Base-by-base conservation (phyloP, 345 rosid genomes). In the Camelina laxa region DNA sequence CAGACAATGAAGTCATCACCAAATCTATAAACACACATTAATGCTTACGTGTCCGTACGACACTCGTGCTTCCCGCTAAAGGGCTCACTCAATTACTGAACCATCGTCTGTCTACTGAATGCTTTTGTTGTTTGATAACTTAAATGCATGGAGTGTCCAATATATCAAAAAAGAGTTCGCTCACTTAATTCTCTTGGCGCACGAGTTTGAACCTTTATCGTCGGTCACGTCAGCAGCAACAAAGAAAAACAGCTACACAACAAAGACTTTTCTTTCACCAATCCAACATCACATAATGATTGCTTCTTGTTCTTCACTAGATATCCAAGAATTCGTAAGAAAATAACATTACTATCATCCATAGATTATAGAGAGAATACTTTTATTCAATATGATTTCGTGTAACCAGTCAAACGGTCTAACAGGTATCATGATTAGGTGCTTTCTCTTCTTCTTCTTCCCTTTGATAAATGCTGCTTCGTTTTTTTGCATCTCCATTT, bases 21-120 rank as follows among this genome's bases (percentile, higher is more conserved):
- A 82, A 85, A 89, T 89, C 91, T 81, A 80, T 65, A 41, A 53
- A 39, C 82, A 80, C 82, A 80, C 76, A 84, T 93, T 82, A 85
- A 91, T 82, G 83, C 87, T 83, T 81, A 88, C 92, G 90, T 85
- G 93, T 85, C 83, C 87, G 74, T 62, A 60, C 54, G 69, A 70
- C 79, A 44, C 65, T 74, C 60, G 72, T 60, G 72, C 49, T 33
- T 50, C 72, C 76, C 33, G 65, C 56, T 71, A 71, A 77, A 65
- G 41, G 41, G 76, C 57, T 70, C 39, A 38, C 51, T 42, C 77
- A 78, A 72, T 65, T 50, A 64, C 30, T 19, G 27, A 58, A 57
- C 58, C 63, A 55, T 35, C 47, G 59, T 69, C 65, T 38, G 60
- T 76, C 65, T 65, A 55, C 8, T 36, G n/a, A 76, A 76, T 70